phyloP scores from a whole-genome alignment of 371 early-diverging fungal genomes.

The Circinella minor region DNA sequence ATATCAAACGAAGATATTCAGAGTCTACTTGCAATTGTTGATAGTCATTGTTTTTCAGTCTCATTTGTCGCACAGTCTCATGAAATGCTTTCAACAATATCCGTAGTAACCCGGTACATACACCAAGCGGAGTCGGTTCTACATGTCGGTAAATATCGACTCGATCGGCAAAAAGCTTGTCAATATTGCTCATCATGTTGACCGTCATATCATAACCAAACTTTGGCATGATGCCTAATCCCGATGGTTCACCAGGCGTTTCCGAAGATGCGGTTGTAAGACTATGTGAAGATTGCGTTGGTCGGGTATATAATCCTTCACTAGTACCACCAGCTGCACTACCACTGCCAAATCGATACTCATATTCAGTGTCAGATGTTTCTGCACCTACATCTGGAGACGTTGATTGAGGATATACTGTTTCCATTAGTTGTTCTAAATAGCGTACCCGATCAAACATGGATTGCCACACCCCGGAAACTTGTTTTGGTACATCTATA shows the following conservation, averaged over 20 bases:
- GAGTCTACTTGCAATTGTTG: slow-evolving; percentile 68
- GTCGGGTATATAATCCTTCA: slow-evolving; percentile 21
- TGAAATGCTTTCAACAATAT: slow-evolving; percentile 66
- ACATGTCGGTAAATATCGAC: slow-evolving; percentile 65
- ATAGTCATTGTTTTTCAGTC: slow-evolving; percentile 49
- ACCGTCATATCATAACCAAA: slow-evolving; percentile 36
- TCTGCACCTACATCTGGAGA: slow-evolving; percentile 15
- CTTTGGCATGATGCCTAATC: slow-evolving; percentile 27
- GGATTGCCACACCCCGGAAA: slow-evolving; percentile 34
- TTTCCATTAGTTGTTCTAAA: slow-evolving; percentile 30
- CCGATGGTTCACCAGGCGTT: slow-evolving; percentile 15
- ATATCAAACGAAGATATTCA: slow-evolving; percentile 53
- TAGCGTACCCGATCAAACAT: slow-evolving; percentile 22
- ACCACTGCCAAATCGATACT: slow-evolving; percentile 23
- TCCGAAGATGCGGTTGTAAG: slow-evolving; percentile 28
- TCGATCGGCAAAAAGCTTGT: slow-evolving; percentile 72
- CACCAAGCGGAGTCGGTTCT: slow-evolving; percentile 57
- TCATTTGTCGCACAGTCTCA: slow-evolving; percentile 56
- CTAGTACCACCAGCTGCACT: slow-evolving; percentile 3
- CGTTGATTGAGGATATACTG: slow-evolving; percentile 27
- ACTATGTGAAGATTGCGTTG: slow-evolving; percentile 35
- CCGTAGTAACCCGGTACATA: slow-evolving; percentile 56
- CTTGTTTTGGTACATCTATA: slow-evolving; percentile 1
- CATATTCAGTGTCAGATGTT: slow-evolving; percentile 25
- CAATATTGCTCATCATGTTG: slow-evolving; percentile 65